Conservation (phyloP, 768 basidiomycete species). For the Boletus sp. region DNA sequence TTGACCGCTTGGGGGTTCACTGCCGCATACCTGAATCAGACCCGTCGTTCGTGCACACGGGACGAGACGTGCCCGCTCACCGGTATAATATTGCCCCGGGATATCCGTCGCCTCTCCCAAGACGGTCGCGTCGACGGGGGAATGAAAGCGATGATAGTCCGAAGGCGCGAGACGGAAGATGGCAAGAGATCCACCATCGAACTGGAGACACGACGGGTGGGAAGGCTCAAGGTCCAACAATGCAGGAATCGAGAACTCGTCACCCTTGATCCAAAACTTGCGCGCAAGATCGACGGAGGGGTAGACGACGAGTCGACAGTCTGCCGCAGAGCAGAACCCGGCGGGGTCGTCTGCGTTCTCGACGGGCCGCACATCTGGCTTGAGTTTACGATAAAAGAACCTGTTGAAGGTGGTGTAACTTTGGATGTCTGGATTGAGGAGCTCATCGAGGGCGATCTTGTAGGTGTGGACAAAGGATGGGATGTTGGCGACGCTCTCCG, state of each 20-base stretch:
- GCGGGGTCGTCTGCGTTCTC: slow-evolving; percentile 48
- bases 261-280: slow-evolving; percentile 77
- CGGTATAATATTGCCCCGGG: slow-evolving; percentile 60
- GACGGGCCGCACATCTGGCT: slow-evolving; percentile 57
- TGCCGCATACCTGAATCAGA: slow-evolving; percentile 5
- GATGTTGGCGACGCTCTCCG: slow-evolving; percentile 49
- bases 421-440: slow-evolving; percentile 56
- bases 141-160: slow-evolving; percentile 82
- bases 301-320: slow-evolving; percentile 72
- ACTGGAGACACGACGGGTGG: slow-evolving; percentile 40
- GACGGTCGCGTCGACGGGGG: slow-evolving; percentile 57
- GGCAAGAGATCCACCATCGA: slow-evolving; percentile 50
- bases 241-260: slow-evolving; percentile 60
- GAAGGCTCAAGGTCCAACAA: slow-evolving; percentile 48
- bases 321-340: slow-evolving; percentile 63
- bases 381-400: slow-evolving; percentile 67
- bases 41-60: not conserved
- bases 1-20: slow-evolving; percentile 82
- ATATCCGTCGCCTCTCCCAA: slow-evolving; percentile 40
- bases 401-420: slow-evolving; percentile 72
- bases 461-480: slow-evolving; percentile 57
- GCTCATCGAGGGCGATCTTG: slow-evolving; percentile 52
- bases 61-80: slow-evolving; percentile 24
- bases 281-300: slow-evolving; percentile 53
- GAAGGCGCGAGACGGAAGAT: slow-evolving; percentile 76